Percentiles rank a stretch among this genome's conserved stretches.
Conservation (phyloP, 352 stramenopile genomes). For the Phytophthora fragariae region DNA sequence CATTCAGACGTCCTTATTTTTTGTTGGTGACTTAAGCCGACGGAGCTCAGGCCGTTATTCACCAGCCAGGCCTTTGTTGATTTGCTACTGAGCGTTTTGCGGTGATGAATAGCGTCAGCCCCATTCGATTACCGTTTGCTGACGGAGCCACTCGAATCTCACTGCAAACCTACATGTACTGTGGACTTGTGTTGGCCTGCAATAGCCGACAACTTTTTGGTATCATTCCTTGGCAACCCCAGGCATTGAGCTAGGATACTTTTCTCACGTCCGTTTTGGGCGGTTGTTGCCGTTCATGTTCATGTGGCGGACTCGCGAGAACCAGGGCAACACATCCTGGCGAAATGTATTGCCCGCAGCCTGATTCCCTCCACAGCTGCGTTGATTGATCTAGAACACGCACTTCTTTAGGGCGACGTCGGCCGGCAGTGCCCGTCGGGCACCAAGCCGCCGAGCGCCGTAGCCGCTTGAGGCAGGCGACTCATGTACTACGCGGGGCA, state of each 20-base stretch:
- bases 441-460: not conserved
- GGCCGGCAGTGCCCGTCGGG: too few relatives aligned
- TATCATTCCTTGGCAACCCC: conserved; percentile 6
- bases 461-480: conserved; percentile 1
- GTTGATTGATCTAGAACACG: conserved; percentile 9
- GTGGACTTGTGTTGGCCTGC: too few relatives aligned
- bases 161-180: too few relatives aligned
- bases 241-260: not conserved
- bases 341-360: conserved; percentile 26
- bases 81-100: too few relatives aligned
- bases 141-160: too few relatives aligned
- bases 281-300: conserved; percentile 18
- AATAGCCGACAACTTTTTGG: not conserved
- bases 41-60: too few relatives aligned
- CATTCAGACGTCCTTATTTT: too few relatives aligned
- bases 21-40: too few relatives aligned
- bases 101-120: too few relatives aligned
- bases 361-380: conserved; percentile 24
- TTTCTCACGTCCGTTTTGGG: conserved; percentile 22
- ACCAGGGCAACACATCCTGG: conserved; percentile 28
- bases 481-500: conserved; percentile 4
- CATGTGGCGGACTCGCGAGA: not conserved
- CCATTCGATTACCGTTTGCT: too few relatives aligned
- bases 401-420: not conserved
- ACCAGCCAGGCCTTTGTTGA: too few relatives aligned